Evolutionary conservation across 2,329 filamentous ascomycete genomes (phyloP).

Genomic region (Pseudogymnoascus sp.): DNA sequence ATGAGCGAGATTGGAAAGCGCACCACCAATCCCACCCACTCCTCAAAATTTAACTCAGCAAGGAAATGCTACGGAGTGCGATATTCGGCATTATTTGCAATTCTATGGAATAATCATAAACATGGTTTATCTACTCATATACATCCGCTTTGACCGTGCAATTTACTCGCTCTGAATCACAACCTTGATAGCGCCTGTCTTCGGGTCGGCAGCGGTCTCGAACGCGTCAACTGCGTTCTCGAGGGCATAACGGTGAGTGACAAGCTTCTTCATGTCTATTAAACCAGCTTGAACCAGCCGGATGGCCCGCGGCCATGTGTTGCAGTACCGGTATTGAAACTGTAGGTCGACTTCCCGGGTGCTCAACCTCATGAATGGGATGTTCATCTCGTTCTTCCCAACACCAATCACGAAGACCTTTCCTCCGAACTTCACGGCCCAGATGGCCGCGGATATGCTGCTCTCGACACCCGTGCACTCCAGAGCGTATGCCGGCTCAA

Average conservation of each 20-base stretch:
- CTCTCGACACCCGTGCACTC: conserved; percentile 95
- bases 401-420: conserved; percentile 97
- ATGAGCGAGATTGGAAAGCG: conserved; percentile 5
- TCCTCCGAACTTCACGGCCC: conserved; percentile 86
- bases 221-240: conserved; percentile 88
- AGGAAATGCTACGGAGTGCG: not conserved
- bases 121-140: not conserved
- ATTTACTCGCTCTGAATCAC: conserved; percentile 63
- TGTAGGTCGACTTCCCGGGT: conserved; percentile 89
- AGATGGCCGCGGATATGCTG: conserved; percentile 77
- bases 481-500: conserved; percentile 73
- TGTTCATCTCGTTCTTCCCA: conserved; percentile 87
- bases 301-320: conserved; percentile 93
- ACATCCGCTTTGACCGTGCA: conserved; percentile 13
- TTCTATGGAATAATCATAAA: conserved; percentile 7
- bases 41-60: conserved; percentile 2
- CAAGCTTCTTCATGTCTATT: conserved; percentile 69
- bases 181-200: conserved; percentile 95
- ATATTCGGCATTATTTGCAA: not conserved
- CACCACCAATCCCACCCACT: not conserved
- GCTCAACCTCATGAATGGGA: conserved; percentile 89
- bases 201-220: conserved; percentile 76
- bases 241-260: conserved; percentile 78
- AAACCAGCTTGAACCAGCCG: conserved; percentile 77
- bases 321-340: conserved; percentile 93